Conservation (phyloP, 768 basidiomycete species). For the Mrakia gelida region DNA sequence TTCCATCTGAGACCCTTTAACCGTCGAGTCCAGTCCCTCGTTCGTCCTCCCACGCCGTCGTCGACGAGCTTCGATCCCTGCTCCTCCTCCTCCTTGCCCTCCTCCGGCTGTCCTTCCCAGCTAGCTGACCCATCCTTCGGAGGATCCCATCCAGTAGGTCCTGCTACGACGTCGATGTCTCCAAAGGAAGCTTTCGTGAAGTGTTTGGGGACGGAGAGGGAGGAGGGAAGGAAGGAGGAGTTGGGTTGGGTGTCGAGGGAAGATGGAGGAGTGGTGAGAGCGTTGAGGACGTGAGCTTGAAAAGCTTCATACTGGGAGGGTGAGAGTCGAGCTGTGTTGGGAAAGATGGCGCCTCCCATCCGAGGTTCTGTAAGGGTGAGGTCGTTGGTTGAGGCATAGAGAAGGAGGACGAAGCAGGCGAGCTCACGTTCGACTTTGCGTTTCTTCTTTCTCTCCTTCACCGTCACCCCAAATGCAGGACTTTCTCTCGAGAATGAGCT, state of each 20-base stretch:
- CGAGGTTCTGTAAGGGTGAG: background rate
- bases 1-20: background rate
- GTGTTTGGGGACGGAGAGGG: background rate
- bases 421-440: no score
- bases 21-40: background rate
- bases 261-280: background rate
- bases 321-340: background rate
- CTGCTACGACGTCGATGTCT: background rate
- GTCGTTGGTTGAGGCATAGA: background rate
- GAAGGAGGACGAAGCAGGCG: no score
- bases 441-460: no score
- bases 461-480: no score
- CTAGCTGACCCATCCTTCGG: background rate
- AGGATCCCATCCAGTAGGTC: background rate
- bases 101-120: background rate
- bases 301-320: background rate
- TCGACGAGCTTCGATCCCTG: background rate
- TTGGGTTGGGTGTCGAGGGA: background rate
- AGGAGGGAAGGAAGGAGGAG: background rate
- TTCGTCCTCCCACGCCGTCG: constrained; percentile 1
- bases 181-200: background rate
- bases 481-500: no score
- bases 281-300: background rate
- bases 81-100: background rate
- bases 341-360: constrained; percentile 1